Conservation (phyloP, 1,139 yeast genomes). For the Debaryomyces subglobosus region DNA sequence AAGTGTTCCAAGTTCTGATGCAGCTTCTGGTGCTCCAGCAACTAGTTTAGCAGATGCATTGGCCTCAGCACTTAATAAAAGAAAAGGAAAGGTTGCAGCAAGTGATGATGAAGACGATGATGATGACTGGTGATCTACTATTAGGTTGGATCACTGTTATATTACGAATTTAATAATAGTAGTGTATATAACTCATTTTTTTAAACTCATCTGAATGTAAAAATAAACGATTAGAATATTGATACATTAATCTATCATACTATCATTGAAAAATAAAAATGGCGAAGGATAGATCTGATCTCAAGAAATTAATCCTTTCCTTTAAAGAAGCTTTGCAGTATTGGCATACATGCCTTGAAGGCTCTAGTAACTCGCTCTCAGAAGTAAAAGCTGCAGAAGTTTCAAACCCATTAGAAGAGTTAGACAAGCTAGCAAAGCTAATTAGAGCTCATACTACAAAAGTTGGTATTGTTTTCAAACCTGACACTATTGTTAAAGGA, state of each 20-base stretch:
- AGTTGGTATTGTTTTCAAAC: slow-evolving; percentile 73
- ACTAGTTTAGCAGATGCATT: slow-evolving; percentile 81
- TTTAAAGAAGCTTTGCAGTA: slow-evolving; percentile 38
- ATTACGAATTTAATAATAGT: background rate
- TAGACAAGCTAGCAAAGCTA: slow-evolving; percentile 58
- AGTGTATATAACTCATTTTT: slow-evolving; percentile 3
- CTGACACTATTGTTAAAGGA: slow-evolving; percentile 44
- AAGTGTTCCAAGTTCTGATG: slow-evolving; percentile 27
- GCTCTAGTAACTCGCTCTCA: slow-evolving; percentile 9
- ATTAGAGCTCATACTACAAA: slow-evolving; percentile 81
- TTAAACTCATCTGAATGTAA: slow-evolving; percentile 1
- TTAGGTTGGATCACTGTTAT: background rate
- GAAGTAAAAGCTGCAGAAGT: slow-evolving; percentile 39
- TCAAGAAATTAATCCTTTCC: slow-evolving; percentile 32
- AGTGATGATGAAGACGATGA: slow-evolving; percentile 89
- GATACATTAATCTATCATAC: background rate
- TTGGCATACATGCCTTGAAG: slow-evolving; percentile 28
- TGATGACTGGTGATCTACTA: slow-evolving; percentile 31
- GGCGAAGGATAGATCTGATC: background rate
- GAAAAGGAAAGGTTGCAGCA: slow-evolving; percentile 81
- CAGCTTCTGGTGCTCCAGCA: slow-evolving; percentile 45
- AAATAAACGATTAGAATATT: background rate
- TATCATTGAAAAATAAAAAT: background rate
- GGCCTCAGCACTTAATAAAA: slow-evolving; percentile 78
- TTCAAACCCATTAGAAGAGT: slow-evolving; percentile 54